Evolutionary conservation across 2,329 filamentous ascomycete species (phyloP).

Genomic region (Ceratocystis papillata): DNA sequence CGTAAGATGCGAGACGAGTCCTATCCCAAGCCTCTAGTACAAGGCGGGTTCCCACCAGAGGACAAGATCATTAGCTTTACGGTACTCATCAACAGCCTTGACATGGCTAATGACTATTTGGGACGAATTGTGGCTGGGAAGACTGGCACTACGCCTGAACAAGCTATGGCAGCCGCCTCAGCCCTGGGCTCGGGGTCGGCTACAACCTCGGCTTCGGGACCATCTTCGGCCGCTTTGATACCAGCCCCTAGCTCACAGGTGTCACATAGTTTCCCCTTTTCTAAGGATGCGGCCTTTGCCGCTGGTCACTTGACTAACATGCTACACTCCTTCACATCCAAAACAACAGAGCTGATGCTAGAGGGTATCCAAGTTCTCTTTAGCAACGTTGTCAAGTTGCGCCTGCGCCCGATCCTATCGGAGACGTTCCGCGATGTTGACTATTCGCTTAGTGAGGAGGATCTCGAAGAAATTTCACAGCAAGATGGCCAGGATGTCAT

Average conservation of each 20-base stretch:
- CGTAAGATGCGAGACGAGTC: slow-evolving; percentile 95
- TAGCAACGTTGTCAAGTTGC: slow-evolving; percentile 73
- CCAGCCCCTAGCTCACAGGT: slow-evolving; percentile 37
- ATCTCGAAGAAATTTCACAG: slow-evolving; percentile 45
- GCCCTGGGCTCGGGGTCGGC: neutral
- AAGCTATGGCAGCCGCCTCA: slow-evolving; percentile 24
- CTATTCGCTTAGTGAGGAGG: slow-evolving; percentile 59
- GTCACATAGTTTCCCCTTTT: slow-evolving; percentile 65
- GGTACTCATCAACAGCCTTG: slow-evolving; percentile 88
- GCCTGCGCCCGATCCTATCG: slow-evolving; percentile 69
- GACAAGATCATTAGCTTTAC: slow-evolving; percentile 81
- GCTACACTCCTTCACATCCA: slow-evolving; percentile 60
- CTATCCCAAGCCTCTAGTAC: slow-evolving; percentile 69
- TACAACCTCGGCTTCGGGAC: neutral
- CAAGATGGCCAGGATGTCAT: slow-evolving; percentile 40
- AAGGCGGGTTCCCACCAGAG: slow-evolving; percentile 76
- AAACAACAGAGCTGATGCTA: slow-evolving; percentile 68
- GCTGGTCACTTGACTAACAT: slow-evolving; percentile 57
- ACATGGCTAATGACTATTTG: slow-evolving; percentile 84
- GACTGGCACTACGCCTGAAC: slow-evolving; percentile 39
- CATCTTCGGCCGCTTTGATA: slow-evolving; percentile 1
- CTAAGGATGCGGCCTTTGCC: slow-evolving; percentile 61
- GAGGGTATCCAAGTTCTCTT: slow-evolving; percentile 82
- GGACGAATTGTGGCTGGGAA: slow-evolving; percentile 68
- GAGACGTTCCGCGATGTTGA: slow-evolving; percentile 89